Evolutionary conservation across 352 stramenopile genomes (phyloP), one percentile per base, ranked within the genome.

Genomic region (Pythium rishiriense): DNA sequence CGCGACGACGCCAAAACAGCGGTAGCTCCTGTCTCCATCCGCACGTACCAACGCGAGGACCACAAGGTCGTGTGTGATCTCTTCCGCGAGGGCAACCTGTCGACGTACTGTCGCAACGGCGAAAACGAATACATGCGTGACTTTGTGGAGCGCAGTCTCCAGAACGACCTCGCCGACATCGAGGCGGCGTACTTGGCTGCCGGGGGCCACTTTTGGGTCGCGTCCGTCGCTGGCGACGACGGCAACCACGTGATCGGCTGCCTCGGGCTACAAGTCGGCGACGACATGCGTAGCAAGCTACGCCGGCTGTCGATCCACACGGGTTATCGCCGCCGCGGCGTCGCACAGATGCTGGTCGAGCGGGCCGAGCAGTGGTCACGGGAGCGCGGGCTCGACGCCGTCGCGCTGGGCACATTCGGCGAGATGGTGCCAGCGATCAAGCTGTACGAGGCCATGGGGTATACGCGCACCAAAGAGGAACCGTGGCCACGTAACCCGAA

Each of bases 281-380:
- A 55, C 0, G 55, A 73, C 21, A 59, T 49, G 1, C 58, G 66
- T 12, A 74, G 71, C 24, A 74, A 87, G 56, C 53, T 87, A 45
- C 59, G 78, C 2, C 75, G 78, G 39, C 80, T 87, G 71, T 72
- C 75, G 11, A 65, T 84, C 29, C 68, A 67, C 6, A 60, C 49
- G 24, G 62, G 41, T 19, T 81, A 69, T 54, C 73, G 73, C 12
- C 73, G 71, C 19, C 64, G 69, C 35, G 78, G 78, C 0, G 42
- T 87, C 33, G 78, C 70, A 7, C 71, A 68, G 7, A 59, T 58
- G 24, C 69, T 87, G 1, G 73, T 87, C n/a, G 29, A 39, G 14
- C 68, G 78, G 10, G 57, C 84, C 15, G 78, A 87, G 72, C 33
- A 48, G 10, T 87, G 78, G 78, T 74, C 73, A 15, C 8, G 7